Evolutionary conservation across 345 rosid species (phyloP), one percentile per base, ranked within the genome.

Genomic region (Eucalyptus tenuipes): DNA sequence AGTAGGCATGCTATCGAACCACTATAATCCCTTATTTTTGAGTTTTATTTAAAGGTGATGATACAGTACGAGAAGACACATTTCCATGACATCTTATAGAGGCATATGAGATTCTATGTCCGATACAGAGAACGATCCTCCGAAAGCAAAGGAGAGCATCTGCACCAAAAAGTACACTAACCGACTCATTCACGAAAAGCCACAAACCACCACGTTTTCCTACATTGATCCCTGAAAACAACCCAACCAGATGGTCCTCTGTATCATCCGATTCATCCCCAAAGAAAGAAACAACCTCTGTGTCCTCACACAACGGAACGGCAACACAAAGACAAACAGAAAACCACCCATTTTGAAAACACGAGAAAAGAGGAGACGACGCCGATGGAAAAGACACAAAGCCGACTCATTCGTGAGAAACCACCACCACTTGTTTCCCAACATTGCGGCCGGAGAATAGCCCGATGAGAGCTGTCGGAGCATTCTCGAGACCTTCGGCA

Each of bases 361-460:
- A 37, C 4, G 15, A 75, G 45, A 75, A 37, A 20, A 33, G 11
- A 3, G 37, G 10, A 14, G 37, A 29, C 20, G 16, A 29, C 5
- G 45, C 42, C 2, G 0, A 44, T 18, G 79, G 68, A n/a, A 15
- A 25, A 40, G 42, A 22, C 88, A 42, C 17, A 17, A 10, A n/a
- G 14, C 47, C 4, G 52, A 29, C 48, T 86, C 86, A 92, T 13
- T 90, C 91, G 22, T 44, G 91, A 47, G 92, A 89, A 48, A 92
- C 89, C 14, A 42, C 85, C 18, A 92, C 91, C 25, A 92, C 90
- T 61, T 90, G 92, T 86, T 91, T 92, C 50, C 93, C 92, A 10
- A 90, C 86, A 75, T 91, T 92, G 25, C 44, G 50, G 68, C 93
- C 92, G 0, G 80, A 49, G 90, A 92, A 91, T 4, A 92, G 88